Evolutionary conservation across 495 filamentous ascomycete species (phyloP).

Genomic region (Xylaria grammica): DNA sequence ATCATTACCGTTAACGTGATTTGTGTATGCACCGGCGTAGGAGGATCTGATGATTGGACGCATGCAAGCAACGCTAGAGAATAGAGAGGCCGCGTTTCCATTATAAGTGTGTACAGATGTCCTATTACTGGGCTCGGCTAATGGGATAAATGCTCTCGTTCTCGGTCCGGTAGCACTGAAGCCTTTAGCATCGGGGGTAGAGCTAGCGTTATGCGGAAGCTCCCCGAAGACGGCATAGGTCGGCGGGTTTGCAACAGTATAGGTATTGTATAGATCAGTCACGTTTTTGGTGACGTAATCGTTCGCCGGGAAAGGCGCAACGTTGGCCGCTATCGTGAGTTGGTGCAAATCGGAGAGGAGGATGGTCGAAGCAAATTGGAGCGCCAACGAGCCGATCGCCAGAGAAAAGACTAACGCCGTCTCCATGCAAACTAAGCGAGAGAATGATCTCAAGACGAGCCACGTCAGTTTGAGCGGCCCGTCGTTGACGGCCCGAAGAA

Average conservation of each 20-base stretch:
- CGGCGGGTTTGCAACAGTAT: background rate
- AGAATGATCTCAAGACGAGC: background rate
- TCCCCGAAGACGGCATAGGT: background rate
- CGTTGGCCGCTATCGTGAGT: constrained; percentile 3
- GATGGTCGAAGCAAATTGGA: constrained; percentile 25
- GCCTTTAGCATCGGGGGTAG: background rate
- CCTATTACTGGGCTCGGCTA: background rate
- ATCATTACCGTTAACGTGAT: too few species aligned
- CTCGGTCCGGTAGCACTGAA: background rate
- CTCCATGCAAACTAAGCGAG: background rate
- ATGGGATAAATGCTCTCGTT: background rate
- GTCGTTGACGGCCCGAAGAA: constrained; percentile 22
- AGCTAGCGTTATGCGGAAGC: background rate
- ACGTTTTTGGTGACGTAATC: background rate
- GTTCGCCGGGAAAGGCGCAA: background rate
- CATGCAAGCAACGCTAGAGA: constrained; percentile 18
- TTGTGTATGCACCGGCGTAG: background rate
- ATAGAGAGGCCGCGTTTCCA: constrained; percentile 7
- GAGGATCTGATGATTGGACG: background rate
- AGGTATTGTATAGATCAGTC: background rate
- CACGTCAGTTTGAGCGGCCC: constrained; percentile 19
- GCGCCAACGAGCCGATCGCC: background rate
- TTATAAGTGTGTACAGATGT: background rate
- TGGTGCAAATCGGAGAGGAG: constrained; percentile 20
- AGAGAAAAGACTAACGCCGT: background rate